Conservation (phyloP, 768 basidiomycete species). For the Wakefieldia striispora region DNA sequence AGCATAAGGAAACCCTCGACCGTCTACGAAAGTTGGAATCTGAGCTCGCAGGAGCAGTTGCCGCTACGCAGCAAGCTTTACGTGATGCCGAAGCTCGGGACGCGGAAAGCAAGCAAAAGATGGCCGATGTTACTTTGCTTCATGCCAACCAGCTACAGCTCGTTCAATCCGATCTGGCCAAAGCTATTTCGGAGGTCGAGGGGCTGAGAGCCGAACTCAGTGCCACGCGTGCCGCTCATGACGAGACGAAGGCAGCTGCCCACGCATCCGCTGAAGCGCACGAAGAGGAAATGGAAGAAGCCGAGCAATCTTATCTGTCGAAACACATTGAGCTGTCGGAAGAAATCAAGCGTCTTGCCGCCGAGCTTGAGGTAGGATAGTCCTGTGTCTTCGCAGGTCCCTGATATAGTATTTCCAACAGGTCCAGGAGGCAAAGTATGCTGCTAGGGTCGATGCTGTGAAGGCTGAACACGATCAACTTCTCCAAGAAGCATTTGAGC, state of each 20-base stretch:
- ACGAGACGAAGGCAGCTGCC: slow-evolving; percentile 46
- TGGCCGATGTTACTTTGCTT: slow-evolving; percentile 39
- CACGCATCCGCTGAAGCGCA: slow-evolving; percentile 48
- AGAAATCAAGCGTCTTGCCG: slow-evolving; percentile 52
- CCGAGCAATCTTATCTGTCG: slow-evolving; percentile 47
- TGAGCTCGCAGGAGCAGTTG: slow-evolving; percentile 48
- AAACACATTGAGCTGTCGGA: slow-evolving; percentile 52
- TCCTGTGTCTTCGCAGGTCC: neutral
- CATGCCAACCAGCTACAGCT: slow-evolving; percentile 49
- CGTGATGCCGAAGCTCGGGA: slow-evolving; percentile 50
- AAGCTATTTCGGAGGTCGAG: slow-evolving; percentile 43
- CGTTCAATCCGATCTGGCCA: slow-evolving; percentile 42
- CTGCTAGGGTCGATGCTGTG: slow-evolving; percentile 61
- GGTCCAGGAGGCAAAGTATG: slow-evolving; percentile 70
- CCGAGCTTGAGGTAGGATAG: slow-evolving; percentile 63
- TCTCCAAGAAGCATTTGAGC: slow-evolving; percentile 69
- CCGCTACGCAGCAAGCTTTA: slow-evolving; percentile 46
- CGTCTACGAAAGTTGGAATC: slow-evolving; percentile 53
- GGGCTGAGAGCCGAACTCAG: slow-evolving; percentile 48
- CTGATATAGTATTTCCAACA: slow-evolving; percentile 26
- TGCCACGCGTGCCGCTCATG: slow-evolving; percentile 43
- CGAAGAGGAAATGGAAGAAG: slow-evolving; percentile 47
- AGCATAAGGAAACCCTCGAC: slow-evolving; percentile 42
- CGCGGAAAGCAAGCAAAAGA: slow-evolving; percentile 38
- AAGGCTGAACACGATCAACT: slow-evolving; percentile 61